A percentile compares a stretch with the other conserved stretches of the same genome.
phyloP scores from a whole-genome alignment of 805 yeast species.

The Lachancea sp. region DNA sequence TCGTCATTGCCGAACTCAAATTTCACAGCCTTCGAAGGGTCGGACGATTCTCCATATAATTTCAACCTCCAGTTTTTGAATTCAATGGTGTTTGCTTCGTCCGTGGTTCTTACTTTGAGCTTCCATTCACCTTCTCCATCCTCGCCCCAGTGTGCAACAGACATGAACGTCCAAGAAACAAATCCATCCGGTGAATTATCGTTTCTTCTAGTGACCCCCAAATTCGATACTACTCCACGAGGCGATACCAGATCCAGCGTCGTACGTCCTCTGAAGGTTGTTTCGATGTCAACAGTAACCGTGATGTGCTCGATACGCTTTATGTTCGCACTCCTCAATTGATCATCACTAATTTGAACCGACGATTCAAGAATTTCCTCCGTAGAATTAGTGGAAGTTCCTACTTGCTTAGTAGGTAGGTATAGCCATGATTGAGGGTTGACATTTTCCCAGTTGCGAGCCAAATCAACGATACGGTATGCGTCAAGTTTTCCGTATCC shows the following conservation, averaged over 20 bases:
- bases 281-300: constrained; percentile 63
- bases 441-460: constrained; percentile 73
- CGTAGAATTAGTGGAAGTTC: constrained; percentile 19
- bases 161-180: constrained; percentile 83
- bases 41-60: constrained; percentile 74
- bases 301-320: constrained; percentile 81
- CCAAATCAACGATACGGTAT: constrained; percentile 60
- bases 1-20: constrained; percentile 41
- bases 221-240: constrained; percentile 58
- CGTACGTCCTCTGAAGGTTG: constrained; percentile 64
- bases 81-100: constrained; percentile 33
- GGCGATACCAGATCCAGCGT: constrained; percentile 68
- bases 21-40: constrained; percentile 53
- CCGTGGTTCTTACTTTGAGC: constrained; percentile 50
- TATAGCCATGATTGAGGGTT: constrained; percentile 86
- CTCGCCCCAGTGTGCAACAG: constrained; percentile 99
- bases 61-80: constrained; percentile 70
- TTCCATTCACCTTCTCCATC: constrained; percentile 84
- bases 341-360: constrained; percentile 42
- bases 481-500: constrained; percentile 95
- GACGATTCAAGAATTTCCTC: constrained; percentile 31
- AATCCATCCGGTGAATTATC: constrained; percentile 61
- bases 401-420: constrained; percentile 37
- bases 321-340: constrained; percentile 51
- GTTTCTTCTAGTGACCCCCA: constrained; percentile 59